Percentiles rank a stretch among this genome's conserved stretches.
Evolutionary conservation across 106 monocot species (phyloP).

Genomic region (Apostasia shenzhenica): DNA sequence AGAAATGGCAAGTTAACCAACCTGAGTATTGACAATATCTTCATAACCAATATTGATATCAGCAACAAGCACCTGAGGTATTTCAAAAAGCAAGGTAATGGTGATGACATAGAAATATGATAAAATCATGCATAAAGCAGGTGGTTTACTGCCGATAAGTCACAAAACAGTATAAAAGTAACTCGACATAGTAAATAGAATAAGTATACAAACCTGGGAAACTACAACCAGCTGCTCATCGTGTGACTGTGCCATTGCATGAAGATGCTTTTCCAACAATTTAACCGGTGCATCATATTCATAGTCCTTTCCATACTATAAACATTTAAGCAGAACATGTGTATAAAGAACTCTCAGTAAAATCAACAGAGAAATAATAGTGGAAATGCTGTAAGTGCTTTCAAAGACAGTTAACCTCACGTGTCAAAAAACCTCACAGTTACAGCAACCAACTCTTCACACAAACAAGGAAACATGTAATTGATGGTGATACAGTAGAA

Average conservation of each 20-base stretch:
- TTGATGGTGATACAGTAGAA: too few species aligned
- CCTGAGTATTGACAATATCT: conserved; percentile 99
- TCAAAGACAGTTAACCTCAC: too few species aligned
- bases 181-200: too few species aligned
- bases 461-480: too few species aligned
- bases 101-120: too few species aligned
- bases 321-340: conserved; percentile 1
- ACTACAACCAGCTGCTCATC: conserved; percentile 95
- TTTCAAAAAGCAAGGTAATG: neutral
- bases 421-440: too few species aligned
- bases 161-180: neutral
- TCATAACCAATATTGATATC: conserved; percentile 99
- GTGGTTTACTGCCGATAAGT: too few species aligned
- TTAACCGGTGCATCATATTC: conserved; percentile 97
- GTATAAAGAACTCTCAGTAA: neutral
- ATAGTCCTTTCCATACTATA: conserved; percentile 97
- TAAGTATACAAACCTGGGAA: conserved; percentile 63
- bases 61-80: conserved; percentile 80
- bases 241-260: conserved; percentile 82
- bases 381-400: too few species aligned
- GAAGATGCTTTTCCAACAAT: conserved; percentile 89
- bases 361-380: too few species aligned
- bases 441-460: too few species aligned
- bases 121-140: too few species aligned
- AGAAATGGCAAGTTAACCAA: conserved; percentile 8